These are phyloP conservation scores for Zarea fungicola DNA, from an alignment of 2,329 filamentous ascomycete genomes.

Conservation along the genomic window DNA sequence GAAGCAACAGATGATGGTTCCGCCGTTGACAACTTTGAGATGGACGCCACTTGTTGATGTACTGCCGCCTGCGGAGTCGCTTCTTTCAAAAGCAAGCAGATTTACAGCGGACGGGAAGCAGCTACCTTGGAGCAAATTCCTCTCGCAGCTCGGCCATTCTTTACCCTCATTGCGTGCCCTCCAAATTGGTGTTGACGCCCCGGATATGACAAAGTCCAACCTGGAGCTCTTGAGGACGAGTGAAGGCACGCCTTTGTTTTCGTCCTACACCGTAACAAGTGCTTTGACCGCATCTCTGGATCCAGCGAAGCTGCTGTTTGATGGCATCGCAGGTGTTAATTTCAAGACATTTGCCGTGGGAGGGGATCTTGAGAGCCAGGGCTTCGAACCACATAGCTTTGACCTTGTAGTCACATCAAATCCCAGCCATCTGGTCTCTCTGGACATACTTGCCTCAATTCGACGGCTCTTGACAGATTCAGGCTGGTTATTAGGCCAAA, in stretches of 20 bases:
- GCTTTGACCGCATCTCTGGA: not conserved
- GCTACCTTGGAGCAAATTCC: not conserved
- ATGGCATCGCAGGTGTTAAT: not conserved
- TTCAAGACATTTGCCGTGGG: not conserved
- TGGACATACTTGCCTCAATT: not conserved
- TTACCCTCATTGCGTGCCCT: not conserved
- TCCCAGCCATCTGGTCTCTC: not conserved
- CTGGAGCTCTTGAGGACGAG: not conserved
- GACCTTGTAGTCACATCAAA: not conserved
- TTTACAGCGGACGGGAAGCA: not conserved
- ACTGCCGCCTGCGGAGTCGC: not conserved
- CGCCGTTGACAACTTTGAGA: not conserved
- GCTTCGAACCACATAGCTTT: not conserved
- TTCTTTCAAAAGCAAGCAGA: not conserved
- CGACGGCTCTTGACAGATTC: not conserved
- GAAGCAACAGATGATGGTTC: not conserved
- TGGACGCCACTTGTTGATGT: not conserved
- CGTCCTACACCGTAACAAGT: not conserved
- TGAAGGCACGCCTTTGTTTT: not conserved
- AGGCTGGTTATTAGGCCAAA: not conserved
- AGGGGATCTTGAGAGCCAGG: not conserved
- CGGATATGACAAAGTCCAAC: not conserved
- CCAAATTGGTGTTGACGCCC: not conserved
- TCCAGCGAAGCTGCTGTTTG: not conserved
- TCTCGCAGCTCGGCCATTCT: not conserved